Percentiles rank a stretch among this genome's conserved stretches.
Conservation (phyloP, 1,284 basidiomycete genomes). For the Cryptococcus hybrid region DNA sequence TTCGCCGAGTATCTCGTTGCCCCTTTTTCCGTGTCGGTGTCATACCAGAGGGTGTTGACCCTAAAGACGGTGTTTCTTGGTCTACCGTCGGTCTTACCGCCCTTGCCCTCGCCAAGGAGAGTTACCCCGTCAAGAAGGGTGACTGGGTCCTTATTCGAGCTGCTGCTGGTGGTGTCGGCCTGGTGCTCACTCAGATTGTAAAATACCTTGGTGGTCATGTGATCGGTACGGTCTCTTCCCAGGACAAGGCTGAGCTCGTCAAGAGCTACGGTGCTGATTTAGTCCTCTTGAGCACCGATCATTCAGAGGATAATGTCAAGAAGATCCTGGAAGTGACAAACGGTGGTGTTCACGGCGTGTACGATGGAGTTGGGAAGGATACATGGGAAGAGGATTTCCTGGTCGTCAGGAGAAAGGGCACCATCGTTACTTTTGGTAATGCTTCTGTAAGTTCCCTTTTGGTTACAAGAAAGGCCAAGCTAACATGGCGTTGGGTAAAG, state of each 20-base stretch:
- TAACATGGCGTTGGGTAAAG: neutral
- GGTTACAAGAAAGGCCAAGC: neutral
- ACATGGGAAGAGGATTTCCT: slow-evolving; percentile 85
- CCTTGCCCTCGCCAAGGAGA: slow-evolving; percentile 69
- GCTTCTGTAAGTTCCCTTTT: slow-evolving; percentile 61
- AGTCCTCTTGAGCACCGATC: slow-evolving; percentile 71
- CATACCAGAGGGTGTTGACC: slow-evolving; percentile 55
- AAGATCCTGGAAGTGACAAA: slow-evolving; percentile 73
- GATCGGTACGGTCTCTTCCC: slow-evolving; percentile 89
- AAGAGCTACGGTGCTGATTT: slow-evolving; percentile 78
- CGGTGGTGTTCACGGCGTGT: slow-evolving; percentile 79
- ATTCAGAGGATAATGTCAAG: slow-evolving; percentile 54
- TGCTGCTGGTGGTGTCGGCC: slow-evolving; percentile 71
- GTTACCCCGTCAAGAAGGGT: slow-evolving; percentile 70
- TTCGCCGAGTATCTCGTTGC: slow-evolving; percentile 76
- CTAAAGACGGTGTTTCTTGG: slow-evolving; percentile 65
- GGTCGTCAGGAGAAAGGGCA: slow-evolving; percentile 69
- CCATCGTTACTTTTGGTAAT: slow-evolving; percentile 84
- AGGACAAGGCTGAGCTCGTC: slow-evolving; percentile 81
- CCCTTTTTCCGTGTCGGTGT: slow-evolving; percentile 61
- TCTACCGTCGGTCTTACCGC: slow-evolving; percentile 79
- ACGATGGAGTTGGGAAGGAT: slow-evolving; percentile 92
- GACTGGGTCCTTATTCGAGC: slow-evolving; percentile 67
- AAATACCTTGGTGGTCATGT: slow-evolving; percentile 70
- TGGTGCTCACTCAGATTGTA: slow-evolving; percentile 55